Conservation (phyloP, 2,329 filamentous ascomycete species). For the Monilinia aucupariae region DNA sequence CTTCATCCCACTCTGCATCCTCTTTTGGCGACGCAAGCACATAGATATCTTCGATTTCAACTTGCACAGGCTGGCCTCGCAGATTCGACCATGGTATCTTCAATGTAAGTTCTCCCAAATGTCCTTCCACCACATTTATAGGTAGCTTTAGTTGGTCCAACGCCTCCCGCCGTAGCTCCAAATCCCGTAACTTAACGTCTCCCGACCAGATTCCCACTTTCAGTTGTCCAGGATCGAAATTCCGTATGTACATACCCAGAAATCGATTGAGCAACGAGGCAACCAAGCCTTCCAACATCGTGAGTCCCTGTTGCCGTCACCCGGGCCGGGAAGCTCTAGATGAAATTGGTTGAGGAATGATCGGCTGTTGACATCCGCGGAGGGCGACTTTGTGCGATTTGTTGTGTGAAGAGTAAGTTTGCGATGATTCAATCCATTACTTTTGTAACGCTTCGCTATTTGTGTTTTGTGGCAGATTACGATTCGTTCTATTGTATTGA, state of each 20-base stretch:
- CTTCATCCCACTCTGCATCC: constrained; percentile 86
- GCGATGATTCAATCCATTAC: constrained; percentile 23
- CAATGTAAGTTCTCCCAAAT: constrained; percentile 85
- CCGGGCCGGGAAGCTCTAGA: constrained; percentile 54
- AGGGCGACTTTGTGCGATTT: constrained; percentile 15
- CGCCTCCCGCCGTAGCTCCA: constrained; percentile 89
- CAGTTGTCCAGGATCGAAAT: constrained; percentile 95
- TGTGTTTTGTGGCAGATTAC: constrained; percentile 12
- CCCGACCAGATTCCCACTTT: constrained; percentile 99
- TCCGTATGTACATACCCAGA: constrained; percentile 99
- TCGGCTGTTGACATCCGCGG: constrained; percentile 23
- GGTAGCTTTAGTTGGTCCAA: constrained; percentile 95
- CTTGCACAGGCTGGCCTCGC: constrained; percentile 85
- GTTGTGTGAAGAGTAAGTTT: background rate
- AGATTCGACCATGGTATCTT: constrained; percentile 97
- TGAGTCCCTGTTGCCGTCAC: constrained; percentile 59
- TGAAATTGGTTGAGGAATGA: constrained; percentile 15
- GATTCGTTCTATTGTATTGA: constrained; percentile 9
- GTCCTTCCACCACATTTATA: constrained; percentile 92
- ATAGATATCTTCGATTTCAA: constrained; percentile 96
- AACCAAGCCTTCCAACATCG: constrained; percentile 95
- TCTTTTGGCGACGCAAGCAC: constrained; percentile 92
- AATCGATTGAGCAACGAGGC: constrained; percentile 98
- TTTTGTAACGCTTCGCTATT: background rate
- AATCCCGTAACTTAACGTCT: constrained; percentile 89